Evolutionary conservation across 495 filamentous ascomycete genomes (phyloP), one percentile per base, ranked within the genome.

Genomic region (Xylaria cubensis): DNA sequence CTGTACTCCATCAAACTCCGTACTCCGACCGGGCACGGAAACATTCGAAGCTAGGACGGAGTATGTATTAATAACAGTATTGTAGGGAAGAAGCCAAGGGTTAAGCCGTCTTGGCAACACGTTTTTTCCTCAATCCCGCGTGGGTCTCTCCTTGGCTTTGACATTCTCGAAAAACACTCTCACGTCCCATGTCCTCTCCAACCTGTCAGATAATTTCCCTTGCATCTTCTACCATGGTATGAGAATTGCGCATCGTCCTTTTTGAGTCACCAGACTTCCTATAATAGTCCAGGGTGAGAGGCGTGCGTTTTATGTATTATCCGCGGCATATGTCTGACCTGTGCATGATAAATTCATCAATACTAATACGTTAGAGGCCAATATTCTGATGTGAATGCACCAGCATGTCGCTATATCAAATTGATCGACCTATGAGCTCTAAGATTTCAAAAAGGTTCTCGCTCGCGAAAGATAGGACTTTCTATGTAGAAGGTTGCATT

Each of bases 61-160:
- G 44, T 13, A 21, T 15, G 41, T 9, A 51, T 51, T 51, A 67
- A 51, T 67, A 56, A 41, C 26, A 36, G 9, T 26, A 24, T 21
- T 24, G 19, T 21, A 21, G 36, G 36, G 36, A 24, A 48, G 10
- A 58, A 36, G 59, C 44, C n/a, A 42, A 56, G 69, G 59, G 46
- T 46, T 32, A 64, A 71, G 59, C 69, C 69, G 69, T 71, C 69
- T 71, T 71, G 69, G 69, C 69, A 41, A 34, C 69, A 71, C 69
- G 58, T 71, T 71, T 64, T 46, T 44, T 39, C 36, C 29, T n/a
- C 44, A 67, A n/a, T 67, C 48, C 65, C 65, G 65, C 50, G 65
- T 44, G 65, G 65, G 50, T 56, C 65, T 13, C 12, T 65, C 63
- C 63, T 56, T 67, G 61, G 59, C 61, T 42, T 42, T 9, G 39